A percentile compares a stretch with the other conserved stretches of the same genome.
Evolutionary conservation across 139 green algal species (phyloP).

Genomic region (Zygnema circumcarinatum): DNA sequence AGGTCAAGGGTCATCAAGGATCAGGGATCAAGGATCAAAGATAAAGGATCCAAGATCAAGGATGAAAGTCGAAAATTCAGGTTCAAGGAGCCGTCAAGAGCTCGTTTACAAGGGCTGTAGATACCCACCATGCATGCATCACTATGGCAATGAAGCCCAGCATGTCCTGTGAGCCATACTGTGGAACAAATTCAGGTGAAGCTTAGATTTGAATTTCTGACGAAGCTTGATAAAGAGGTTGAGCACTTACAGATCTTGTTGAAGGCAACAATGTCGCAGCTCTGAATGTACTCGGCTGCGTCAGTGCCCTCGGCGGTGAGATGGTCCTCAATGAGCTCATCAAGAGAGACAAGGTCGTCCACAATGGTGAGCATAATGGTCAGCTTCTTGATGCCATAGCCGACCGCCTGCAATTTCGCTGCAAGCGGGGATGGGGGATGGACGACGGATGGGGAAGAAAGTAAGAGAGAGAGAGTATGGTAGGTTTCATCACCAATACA

Average conservation of each 20-base stretch:
- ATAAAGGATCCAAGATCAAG: no score
- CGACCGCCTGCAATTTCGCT: conserved; percentile 71
- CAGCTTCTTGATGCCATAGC: conserved; percentile 77
- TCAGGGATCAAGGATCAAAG: no score
- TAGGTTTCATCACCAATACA: not conserved
- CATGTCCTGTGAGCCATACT: no score
- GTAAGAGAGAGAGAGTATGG: not conserved
- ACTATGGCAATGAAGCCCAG: no score
- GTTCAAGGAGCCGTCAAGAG: no score
- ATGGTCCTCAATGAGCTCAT: conserved; percentile 75
- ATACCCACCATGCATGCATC: no score
- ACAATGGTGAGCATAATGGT: conserved; percentile 77
- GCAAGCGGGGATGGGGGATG: conserved; percentile 23
- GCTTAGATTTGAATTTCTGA: no score
- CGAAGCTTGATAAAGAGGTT: no score
- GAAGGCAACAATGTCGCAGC: conserved; percentile 71
- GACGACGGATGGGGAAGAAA: not conserved
- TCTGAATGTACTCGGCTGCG: conserved; percentile 67
- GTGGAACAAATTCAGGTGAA: no score
- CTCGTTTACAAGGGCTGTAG: no score
- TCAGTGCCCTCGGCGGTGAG: conserved; percentile 66
- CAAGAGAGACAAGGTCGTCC: conserved; percentile 73
- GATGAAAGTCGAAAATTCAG: no score
- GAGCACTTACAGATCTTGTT: conserved; percentile 80
- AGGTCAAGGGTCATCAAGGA: no score